Base-by-base conservation (phyloP, 2,329 filamentous ascomycete species). In the Ilyonectria mors-panacis region DNA sequence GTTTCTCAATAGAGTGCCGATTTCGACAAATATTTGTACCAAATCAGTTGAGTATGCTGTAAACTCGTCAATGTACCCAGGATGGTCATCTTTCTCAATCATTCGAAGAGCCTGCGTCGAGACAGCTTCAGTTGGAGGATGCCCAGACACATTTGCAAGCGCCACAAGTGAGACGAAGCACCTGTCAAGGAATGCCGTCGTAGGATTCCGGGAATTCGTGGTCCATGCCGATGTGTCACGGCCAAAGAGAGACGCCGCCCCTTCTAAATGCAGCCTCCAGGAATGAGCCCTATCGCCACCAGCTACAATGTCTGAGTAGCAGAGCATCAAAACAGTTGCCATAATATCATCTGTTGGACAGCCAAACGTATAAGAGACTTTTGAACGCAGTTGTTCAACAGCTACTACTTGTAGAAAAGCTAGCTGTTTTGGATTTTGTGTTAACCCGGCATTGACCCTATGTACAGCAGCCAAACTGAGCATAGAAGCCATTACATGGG, bases 151-250 rank as follows among this genome's bases (percentile, higher is more conserved):
- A 19, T 59, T 59, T 2, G 55, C 28, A 3, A 65, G 42, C 10
- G 62, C 55, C 10, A 48, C 55, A 3, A 59, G 48, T 5, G 62
- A 65, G 13, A 65, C 47, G 26, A 65, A 65, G 17, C 62, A 65
- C 9, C 21, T 59, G 3, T 48, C 39, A 39, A 65, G 45, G 21
- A 65, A 65, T 28, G 35, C 47, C 10, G 48, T 35, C 1, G 19
- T 42, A 10, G 48, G 21, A 6, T 39, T 33, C 1, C n/a, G 48
- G 2, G 62, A 48, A 21, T 39, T 23, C 8, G 28, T 39, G 12
- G 5, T 59, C 62, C 62, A 65, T 10, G 13, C 10, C 7, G 19
- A 4, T 17, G 15, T 19, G 1, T 65, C 47, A 15, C 23, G 12
- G 37, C 28, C 30, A 3, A 59, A 37, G 2, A 65, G 55, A 54